Evolutionary conservation across 495 filamentous ascomycete genomes (phyloP).

Genomic region (Staphylotrichum tortipilum): DNA sequence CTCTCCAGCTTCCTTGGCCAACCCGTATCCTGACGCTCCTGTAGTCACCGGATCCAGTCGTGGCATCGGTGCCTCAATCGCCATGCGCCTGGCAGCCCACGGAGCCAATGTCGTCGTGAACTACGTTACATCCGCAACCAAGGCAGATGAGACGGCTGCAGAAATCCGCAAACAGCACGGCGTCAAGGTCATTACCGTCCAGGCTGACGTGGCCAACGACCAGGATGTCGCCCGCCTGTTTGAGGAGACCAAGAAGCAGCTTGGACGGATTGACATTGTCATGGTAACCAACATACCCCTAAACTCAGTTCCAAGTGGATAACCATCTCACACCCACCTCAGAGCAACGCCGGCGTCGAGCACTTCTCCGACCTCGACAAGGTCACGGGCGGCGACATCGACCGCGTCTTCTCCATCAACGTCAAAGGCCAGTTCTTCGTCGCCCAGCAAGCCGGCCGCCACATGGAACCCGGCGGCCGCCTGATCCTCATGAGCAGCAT

Average conservation of each 20-base stretch:
- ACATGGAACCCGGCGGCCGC: not conserved
- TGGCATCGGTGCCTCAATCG: not conserved
- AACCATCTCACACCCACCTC: not conserved
- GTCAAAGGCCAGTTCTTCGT: constrained; percentile 7
- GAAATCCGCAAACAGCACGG: not conserved
- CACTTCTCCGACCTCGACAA: not conserved
- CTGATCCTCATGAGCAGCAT: constrained; percentile 2
- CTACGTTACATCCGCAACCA: not conserved
- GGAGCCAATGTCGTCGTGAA: not conserved
- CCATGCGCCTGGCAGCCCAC: not conserved
- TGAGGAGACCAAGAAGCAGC: not conserved
- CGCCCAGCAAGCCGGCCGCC: not conserved
- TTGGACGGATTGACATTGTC: not conserved
- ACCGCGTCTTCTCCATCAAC: constrained; percentile 1
- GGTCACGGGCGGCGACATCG: not conserved
- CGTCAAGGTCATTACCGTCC: not conserved
- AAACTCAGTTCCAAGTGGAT: no score
- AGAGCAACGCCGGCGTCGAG: not conserved
- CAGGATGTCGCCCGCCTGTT: not conserved
- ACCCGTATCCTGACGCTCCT: not conserved
- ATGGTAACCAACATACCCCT: not conserved
- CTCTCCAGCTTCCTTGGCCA: not conserved
- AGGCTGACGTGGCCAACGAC: not conserved
- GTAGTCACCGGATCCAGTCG: not conserved
- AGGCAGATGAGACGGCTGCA: not conserved